phyloP scores from a whole-genome alignment of 129 eudicot species.

The Flaveria ramosissima region DNA sequence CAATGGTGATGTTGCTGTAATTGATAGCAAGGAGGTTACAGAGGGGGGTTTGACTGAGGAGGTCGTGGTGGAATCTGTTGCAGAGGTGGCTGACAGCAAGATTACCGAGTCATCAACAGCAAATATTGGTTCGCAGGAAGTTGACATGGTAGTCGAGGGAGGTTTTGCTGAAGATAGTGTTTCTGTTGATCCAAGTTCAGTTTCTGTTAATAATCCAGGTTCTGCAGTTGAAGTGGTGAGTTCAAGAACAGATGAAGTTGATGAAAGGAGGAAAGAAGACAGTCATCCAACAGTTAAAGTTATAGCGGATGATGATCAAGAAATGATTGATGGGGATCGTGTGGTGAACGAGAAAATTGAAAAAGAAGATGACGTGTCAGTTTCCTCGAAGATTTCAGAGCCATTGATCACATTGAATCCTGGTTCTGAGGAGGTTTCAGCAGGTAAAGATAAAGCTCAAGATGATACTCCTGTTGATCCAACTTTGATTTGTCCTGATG shows the following conservation, averaged over 20 bases:
- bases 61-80: not conserved
- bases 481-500: slow-evolving; percentile 18
- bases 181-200: slow-evolving; percentile 6
- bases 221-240: not conserved
- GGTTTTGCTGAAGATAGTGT: not conserved
- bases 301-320: slow-evolving; percentile 24
- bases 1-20: slow-evolving; percentile 14
- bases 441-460: slow-evolving; percentile 27
- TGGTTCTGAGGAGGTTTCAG: slow-evolving; percentile 26
- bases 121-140: slow-evolving; percentile 4
- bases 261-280: slow-evolving; percentile 3
- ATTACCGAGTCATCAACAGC: not conserved
- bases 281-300: not conserved
- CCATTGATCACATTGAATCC: not conserved
- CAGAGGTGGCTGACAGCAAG: not conserved
- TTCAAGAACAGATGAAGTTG: slow-evolving; percentile 6
- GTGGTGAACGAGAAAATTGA: slow-evolving; percentile 20
- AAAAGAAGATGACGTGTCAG: slow-evolving; percentile 26
- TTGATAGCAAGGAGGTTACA: slow-evolving; percentile 7
- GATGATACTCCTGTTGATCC: slow-evolving; percentile 21
- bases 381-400: slow-evolving; percentile 27
- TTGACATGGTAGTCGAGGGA: slow-evolving; percentile 13
- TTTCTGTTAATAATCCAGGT: not conserved
- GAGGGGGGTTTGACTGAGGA: slow-evolving; percentile 24
- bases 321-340: slow-evolving; percentile 16